A percentile compares a stretch with the other conserved stretches of the same genome.
Conservation (phyloP, 257 asterid genomes). For the Lycium ferocissimum region DNA sequence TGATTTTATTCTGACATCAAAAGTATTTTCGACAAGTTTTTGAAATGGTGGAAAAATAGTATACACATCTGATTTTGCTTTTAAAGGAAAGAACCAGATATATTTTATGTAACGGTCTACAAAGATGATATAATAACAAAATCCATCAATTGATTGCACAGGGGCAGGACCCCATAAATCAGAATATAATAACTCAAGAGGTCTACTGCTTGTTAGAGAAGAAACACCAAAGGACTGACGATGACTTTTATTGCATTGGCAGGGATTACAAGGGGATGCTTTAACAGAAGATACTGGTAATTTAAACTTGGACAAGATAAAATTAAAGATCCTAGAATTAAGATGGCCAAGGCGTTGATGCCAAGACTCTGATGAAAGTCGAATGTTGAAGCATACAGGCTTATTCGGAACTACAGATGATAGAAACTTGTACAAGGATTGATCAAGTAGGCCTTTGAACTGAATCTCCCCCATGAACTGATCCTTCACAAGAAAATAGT, state of each 20-base stretch:
- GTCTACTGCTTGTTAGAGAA: too few species aligned
- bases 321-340: not conserved
- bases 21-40: too few species aligned
- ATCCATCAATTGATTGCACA: not conserved
- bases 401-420: not conserved
- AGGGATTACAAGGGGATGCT: not conserved
- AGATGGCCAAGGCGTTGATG: not conserved
- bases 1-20: too few species aligned
- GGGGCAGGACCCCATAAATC: constrained; percentile 21
- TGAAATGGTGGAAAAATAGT: too few species aligned
- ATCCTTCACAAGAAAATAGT: constrained; percentile 36
- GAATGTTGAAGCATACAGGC: not conserved
- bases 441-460: not conserved
- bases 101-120: too few species aligned
- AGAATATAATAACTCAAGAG: not conserved
- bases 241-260: not conserved
- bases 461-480: not conserved
- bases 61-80: too few species aligned
- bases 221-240: too few species aligned
- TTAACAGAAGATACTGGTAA: not conserved
- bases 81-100: too few species aligned
- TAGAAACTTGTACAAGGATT: not conserved
- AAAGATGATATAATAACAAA: too few species aligned
- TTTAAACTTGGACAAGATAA: not conserved
- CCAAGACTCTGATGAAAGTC: too few species aligned